Evolutionary conservation across 805 yeast genomes (phyloP), one percentile per base, ranked within the genome.

Genomic region (Wickerhamiella parazyma): DNA sequence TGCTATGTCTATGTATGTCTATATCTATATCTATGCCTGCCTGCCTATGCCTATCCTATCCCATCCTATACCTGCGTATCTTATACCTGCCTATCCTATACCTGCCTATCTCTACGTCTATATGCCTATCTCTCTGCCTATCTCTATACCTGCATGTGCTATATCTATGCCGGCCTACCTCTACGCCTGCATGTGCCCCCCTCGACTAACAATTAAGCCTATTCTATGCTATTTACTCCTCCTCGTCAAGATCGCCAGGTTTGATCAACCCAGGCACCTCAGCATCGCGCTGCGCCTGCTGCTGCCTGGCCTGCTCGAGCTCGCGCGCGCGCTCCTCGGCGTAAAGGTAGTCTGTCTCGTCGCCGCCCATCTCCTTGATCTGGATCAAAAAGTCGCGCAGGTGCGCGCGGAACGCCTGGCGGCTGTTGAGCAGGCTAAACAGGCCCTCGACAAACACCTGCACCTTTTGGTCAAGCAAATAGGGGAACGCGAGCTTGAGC

Each of bases 361-460:
- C 62, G 24, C 97, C 97, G 48, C 97, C 98, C 57, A 73, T 76
- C 64, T 89, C 94, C 65, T 86, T 87, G 62, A 89, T 83, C 67
- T 91, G 97, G 35, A 91, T 93, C 60, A 91, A 72, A 74, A 91
- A 91, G 65, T 91, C 99, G 64, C 97, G 79, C 54, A 91, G 69
- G 9, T 81, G 79, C 42, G 84, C 84, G 63, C 76, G 78, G 68
- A 91, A 91, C 58, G 76, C 80, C 49, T 62, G 60, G 48, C 77
- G 78, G 55, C 84, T 91, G 47, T 72, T 76, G 58, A 84, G 84
- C 43, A 79, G 77, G 12, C 73, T 62, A 50, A 66, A 64, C 59
- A 91, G 70, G 5, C 86, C 94, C 52, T 73, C 72, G 47, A 91
- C 71, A 65, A 91, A 91, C 52, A 74, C 80, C 38, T 78, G 69